Evolutionary conservation across 768 basidiomycete species (phyloP), one percentile per base, ranked within the genome.

Genomic region (Trametes coccinea): DNA sequence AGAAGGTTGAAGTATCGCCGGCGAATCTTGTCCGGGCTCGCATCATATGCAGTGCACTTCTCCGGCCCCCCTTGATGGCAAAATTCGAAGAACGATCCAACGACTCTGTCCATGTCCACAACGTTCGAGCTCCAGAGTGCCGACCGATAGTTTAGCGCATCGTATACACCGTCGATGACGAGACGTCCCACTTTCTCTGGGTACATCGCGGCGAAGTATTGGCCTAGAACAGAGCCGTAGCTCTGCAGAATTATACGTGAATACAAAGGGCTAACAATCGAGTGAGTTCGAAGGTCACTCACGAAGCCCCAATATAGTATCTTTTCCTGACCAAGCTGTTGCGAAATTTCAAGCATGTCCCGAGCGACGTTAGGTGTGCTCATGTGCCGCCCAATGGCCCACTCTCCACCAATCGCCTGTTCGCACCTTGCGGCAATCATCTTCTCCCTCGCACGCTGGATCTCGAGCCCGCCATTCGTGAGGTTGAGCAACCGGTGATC

Each of bases 291-390:
- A 37, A 37, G 11, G 34, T 37, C 11, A 60, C 66, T 56, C 45
- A 64, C 66, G 53, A 72, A 71, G 5, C 72, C 74, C 70, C 70
- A 73, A 55, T 72, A 75, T 31, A 69, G 63, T 41, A 75, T 56
- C 61, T 68, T 70, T 14, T 73, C 72, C 27, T 59, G 53, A 0
- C 74, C 72, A 27, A 71, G 68, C 27, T 69, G 68, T 45, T 66
- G 52, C 4, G 62, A 61, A 51, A 75, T 75, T 34, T 62, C 52
- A 22, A 75, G 58, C 74, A 75, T 73, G 59, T 75, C 74, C 14
- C 69, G 63, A n/a, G 74, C 69, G 16, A 73, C 71, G 27, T 65
- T 53, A 33, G 70, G 63, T 1, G 74, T 75, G 41, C 67, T 64
- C 64, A 70, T 71, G 63, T 61, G 68, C 50, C 51, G 65, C 60